Evolutionary conservation across 2,329 filamentous ascomycete species (phyloP).

Genomic region (Emmonsia crescens): DNA sequence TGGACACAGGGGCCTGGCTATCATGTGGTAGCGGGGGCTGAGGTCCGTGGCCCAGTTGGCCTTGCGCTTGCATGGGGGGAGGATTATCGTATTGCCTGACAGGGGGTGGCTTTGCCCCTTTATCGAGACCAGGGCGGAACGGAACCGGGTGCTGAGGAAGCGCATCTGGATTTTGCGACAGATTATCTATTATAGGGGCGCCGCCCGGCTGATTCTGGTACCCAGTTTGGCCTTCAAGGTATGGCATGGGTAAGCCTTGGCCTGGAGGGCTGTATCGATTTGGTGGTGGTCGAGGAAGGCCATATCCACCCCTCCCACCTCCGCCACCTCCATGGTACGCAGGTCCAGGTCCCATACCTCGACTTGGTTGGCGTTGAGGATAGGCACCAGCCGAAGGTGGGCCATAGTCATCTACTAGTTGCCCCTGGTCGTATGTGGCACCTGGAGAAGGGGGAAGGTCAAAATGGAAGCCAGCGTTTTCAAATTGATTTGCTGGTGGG

Average conservation of each 20-base stretch:
- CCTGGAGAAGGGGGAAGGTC: constrained; percentile 47
- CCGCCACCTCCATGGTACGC: constrained; percentile 9
- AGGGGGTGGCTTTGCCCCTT: constrained; percentile 38
- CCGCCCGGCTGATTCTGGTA: constrained; percentile 13
- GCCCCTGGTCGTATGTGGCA: constrained; percentile 6
- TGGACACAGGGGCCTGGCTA: neutral
- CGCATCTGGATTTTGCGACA: constrained; percentile 41
- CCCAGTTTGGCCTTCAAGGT: constrained; percentile 6
- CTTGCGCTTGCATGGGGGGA: constrained; percentile 30
- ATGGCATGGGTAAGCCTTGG: constrained; percentile 11
- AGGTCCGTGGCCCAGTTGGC: constrained; percentile 13
- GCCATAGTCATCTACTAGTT: constrained; percentile 14
- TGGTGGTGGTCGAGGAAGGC: neutral
- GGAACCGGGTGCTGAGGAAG: constrained; percentile 47
- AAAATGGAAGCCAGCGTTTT: constrained; percentile 53
- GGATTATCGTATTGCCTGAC: constrained; percentile 42
- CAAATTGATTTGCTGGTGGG: constrained; percentile 25
- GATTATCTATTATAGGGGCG: constrained; percentile 4
- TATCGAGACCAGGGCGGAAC: constrained; percentile 42
- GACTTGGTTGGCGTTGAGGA: constrained; percentile 6
- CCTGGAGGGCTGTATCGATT: constrained; percentile 11
- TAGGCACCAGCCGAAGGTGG: constrained; percentile 7
- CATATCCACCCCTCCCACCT: constrained; percentile 16
- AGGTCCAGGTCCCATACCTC: constrained; percentile 10
- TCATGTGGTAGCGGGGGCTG: neutral